Percentiles rank a stretch among this genome's conserved stretches.
Evolutionary conservation across 2,329 filamentous ascomycete species (phyloP).

Genomic region (Davidsoniella australis): DNA sequence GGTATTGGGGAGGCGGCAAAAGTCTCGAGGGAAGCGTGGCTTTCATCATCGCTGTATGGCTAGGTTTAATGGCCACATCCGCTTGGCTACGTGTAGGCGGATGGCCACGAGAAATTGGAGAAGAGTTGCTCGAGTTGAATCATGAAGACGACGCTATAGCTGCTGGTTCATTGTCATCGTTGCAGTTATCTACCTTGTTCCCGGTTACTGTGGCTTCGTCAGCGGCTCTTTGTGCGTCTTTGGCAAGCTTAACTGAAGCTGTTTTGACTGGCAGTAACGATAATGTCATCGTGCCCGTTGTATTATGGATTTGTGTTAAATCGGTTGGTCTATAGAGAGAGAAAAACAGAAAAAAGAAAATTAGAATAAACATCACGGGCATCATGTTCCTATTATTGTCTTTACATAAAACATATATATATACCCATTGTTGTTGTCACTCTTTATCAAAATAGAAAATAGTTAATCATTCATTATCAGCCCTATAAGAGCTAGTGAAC

Average conservation of each 20-base stretch:
- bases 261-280: constrained; percentile 94
- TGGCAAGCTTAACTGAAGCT: constrained; percentile 84
- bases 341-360: not conserved
- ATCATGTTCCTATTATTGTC: too few species aligned
- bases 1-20: constrained; percentile 94
- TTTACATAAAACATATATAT: too few species aligned
- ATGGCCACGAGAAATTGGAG: constrained; percentile 39
- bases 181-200: too few species aligned
- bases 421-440: too few species aligned
- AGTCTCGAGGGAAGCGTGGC: constrained; percentile 76
- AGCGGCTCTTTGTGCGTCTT: constrained; percentile 44
- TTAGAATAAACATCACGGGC: too few species aligned
- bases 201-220: too few species aligned
- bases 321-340: constrained; percentile 42
- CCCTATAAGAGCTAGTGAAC: too few species aligned
- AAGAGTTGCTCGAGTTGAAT: constrained; percentile 26
- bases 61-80: constrained; percentile 53
- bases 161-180: constrained; percentile 19
- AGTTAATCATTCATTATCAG: too few species aligned
- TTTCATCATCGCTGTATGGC: constrained; percentile 63
- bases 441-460: too few species aligned
- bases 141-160: too few species aligned
- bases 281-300: constrained; percentile 89
- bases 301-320: constrained; percentile 83
- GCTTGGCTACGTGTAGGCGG: constrained; percentile 61